Evolutionary conservation across 116 monocot species (phyloP).

Genomic region (Iris pallida): DNA sequence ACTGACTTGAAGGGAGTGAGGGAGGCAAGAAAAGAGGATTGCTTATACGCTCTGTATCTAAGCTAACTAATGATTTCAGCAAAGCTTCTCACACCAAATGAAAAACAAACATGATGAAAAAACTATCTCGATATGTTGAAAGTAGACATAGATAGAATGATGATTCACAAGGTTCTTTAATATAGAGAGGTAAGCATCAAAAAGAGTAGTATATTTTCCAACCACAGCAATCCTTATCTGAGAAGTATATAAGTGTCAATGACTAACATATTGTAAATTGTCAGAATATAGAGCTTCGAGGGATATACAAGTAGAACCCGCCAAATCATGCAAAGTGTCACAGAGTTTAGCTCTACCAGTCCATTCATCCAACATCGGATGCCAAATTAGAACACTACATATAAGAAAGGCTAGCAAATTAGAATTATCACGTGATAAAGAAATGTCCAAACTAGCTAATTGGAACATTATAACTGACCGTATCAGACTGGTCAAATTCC

Average conservation of each 20-base stretch:
- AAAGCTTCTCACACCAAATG: no score
- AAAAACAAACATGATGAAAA: no score
- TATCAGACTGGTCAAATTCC: slow-evolving; percentile 2
- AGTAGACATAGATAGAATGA: no score
- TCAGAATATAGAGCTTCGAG: background rate
- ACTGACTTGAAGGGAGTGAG: no score
- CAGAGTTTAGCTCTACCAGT: slow-evolving; percentile 53
- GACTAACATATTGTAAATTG: background rate
- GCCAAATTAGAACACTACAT: slow-evolving; percentile 29
- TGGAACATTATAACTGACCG: background rate
- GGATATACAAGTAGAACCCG: slow-evolving; percentile 19
- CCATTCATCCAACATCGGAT: slow-evolving; percentile 70
- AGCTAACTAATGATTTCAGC: no score
- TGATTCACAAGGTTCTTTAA: slow-evolving; percentile 33
- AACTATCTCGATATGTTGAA: no score
- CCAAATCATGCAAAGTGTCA: slow-evolving; percentile 61
- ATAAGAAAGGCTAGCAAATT: background rate
- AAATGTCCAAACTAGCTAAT: background rate
- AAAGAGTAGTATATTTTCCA: slow-evolving; percentile 87
- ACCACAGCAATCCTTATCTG: slow-evolving; percentile 94
- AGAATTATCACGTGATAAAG: background rate
- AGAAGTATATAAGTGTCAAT: slow-evolving; percentile 9
- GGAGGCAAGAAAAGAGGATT: no score
- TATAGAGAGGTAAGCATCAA: slow-evolving; percentile 90
- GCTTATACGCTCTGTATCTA: no score